These are phyloP conservation scores for Pontederia paniculata DNA, from an alignment of 176 grass and related monocot species.

Conservation along the genomic window DNA sequence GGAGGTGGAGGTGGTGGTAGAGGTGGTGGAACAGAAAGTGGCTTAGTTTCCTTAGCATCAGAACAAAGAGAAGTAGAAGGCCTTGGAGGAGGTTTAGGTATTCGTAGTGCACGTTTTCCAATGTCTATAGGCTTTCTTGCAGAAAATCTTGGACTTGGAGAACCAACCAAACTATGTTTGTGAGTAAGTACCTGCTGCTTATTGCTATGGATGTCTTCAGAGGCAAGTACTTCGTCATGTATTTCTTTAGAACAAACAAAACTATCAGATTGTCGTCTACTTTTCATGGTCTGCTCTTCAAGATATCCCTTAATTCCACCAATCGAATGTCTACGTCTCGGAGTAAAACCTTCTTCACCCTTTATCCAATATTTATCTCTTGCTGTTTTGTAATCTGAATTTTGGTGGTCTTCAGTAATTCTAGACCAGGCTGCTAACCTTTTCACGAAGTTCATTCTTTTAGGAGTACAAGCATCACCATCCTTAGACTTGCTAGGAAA, in stretches of 20 bases:
- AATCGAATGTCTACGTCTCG: slow-evolving; percentile 69
- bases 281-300: slow-evolving; percentile 43
- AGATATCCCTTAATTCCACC: slow-evolving; percentile 52
- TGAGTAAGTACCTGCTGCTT: slow-evolving; percentile 33
- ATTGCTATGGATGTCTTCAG: slow-evolving; percentile 9
- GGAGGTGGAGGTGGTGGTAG: slow-evolving; percentile 56
- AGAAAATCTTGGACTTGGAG: slow-evolving; percentile 64
- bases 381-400: slow-evolving; percentile 41
- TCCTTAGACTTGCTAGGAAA: neutral
- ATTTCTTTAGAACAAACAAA: slow-evolving; percentile 59
- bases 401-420: slow-evolving; percentile 37
- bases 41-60: neutral
- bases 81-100: slow-evolving; percentile 93
- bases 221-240: slow-evolving; percentile 33
- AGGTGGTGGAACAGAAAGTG: slow-evolving; percentile 2
- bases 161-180: slow-evolving; percentile 39
- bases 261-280: slow-evolving; percentile 90
- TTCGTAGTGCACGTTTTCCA: slow-evolving; percentile 68
- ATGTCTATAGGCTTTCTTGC: slow-evolving; percentile 50
- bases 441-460: slow-evolving; percentile 36
- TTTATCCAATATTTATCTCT: slow-evolving; percentile 76
- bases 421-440: slow-evolving; percentile 52
- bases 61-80: slow-evolving; percentile 47
- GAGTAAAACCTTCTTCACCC: slow-evolving; percentile 41
- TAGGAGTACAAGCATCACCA: slow-evolving; percentile 4